phyloP scores from a whole-genome alignment of 257 asterid species.

The Solanum arcanum region DNA sequence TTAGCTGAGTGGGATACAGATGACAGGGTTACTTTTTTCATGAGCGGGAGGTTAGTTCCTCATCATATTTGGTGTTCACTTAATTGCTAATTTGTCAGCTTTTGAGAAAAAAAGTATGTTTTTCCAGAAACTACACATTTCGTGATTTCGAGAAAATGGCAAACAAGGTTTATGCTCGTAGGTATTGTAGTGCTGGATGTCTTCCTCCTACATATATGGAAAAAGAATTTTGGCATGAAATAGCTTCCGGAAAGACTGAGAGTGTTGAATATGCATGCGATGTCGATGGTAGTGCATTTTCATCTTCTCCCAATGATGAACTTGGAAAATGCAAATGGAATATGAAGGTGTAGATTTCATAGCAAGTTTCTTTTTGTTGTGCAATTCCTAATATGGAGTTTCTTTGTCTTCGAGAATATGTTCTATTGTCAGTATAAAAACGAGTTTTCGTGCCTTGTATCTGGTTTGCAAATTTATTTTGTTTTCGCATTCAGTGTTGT shows the following conservation, averaged over 20 bases:
- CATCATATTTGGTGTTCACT: background rate
- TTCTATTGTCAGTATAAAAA: background rate
- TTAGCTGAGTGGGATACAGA: conserved; percentile 88
- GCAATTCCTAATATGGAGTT: background rate
- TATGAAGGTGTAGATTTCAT: conserved; percentile 62
- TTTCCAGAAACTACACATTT: conserved; percentile 83
- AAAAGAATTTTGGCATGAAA: conserved; percentile 98
- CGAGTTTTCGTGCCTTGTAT: background rate
- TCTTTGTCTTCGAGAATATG: background rate
- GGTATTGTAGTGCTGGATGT: conserved; percentile 86
- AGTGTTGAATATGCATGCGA: conserved; percentile 99
- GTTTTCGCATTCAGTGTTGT: background rate
- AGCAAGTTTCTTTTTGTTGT: background rate
- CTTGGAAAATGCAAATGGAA: conserved; percentile 97
- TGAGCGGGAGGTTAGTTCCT: conserved; percentile 81
- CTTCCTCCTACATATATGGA: conserved; percentile 85
- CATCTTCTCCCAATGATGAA: conserved; percentile 78
- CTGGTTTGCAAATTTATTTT: background rate
- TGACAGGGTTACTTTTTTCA: conserved; percentile 85
- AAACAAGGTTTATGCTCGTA: conserved; percentile 84
- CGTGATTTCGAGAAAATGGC: conserved; percentile 99
- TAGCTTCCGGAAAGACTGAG: conserved; percentile 90
- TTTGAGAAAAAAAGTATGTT: background rate
- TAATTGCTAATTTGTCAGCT: background rate
- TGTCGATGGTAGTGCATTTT: conserved; percentile 99